Evolutionary conservation across 345 rosid species (phyloP).

Genomic region (Citrus cavaleriei): DNA sequence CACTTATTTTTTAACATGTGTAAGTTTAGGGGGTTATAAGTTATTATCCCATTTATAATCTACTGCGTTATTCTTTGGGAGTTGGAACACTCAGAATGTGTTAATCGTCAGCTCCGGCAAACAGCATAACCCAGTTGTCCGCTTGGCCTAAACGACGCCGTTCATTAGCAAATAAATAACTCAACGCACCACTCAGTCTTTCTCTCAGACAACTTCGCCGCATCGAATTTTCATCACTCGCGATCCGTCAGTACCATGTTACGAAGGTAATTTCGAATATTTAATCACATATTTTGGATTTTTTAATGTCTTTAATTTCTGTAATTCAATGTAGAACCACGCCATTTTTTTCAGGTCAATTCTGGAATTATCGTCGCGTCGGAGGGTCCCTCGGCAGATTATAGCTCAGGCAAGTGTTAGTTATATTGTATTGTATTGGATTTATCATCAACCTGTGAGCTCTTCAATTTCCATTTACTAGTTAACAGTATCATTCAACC

Average conservation of each 20-base stretch:
- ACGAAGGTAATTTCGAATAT: conserved; percentile 3
- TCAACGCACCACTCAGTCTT: not conserved
- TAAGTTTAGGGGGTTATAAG: too few relatives aligned
- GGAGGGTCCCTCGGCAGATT: conserved; percentile 45
- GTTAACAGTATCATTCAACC: not conserved
- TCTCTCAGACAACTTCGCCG: conserved; percentile 1
- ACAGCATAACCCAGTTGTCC: not conserved
- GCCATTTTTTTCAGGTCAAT: conserved; percentile 48
- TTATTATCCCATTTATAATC: not conserved
- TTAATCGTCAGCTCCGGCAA: not conserved
- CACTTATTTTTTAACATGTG: too few relatives aligned
- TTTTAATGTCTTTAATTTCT: not conserved
- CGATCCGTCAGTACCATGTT: not conserved
- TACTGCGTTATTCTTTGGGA: not conserved
- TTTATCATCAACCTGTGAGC: not conserved
- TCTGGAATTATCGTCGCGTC: conserved; percentile 57
- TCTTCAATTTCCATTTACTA: not conserved
- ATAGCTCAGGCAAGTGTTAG: conserved; percentile 40
- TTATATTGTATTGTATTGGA: not conserved
- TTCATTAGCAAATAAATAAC: not conserved
- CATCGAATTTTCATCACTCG: not conserved
- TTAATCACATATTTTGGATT: not conserved
- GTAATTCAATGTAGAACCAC: not conserved
- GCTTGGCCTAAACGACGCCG: not conserved
- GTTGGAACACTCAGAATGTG: not conserved